Evolutionary conservation across 1,139 yeast genomes (phyloP).

Genomic region (Arxiozyma slooffiae): DNA sequence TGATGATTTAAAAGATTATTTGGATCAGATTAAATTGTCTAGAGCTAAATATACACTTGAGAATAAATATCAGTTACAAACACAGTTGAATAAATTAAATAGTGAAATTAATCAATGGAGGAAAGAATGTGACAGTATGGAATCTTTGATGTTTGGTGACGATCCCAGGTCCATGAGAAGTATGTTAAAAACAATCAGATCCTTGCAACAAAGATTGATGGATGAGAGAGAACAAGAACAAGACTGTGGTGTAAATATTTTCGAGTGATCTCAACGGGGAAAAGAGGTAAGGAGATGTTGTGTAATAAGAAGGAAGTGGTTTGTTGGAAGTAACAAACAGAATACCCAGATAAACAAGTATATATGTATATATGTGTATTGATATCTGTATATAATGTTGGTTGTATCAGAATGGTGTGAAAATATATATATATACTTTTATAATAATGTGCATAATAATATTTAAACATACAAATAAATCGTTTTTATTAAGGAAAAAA

Average conservation of each 20-base stretch:
- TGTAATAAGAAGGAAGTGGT: background rate
- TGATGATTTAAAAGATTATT: slow-evolving; percentile 11
- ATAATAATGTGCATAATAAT: too few relatives aligned
- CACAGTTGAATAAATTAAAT: slow-evolving; percentile 15
- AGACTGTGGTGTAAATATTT: background rate
- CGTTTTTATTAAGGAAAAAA: too few relatives aligned
- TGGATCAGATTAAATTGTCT: slow-evolving; percentile 24
- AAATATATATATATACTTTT: too few relatives aligned
- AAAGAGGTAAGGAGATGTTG: too few relatives aligned
- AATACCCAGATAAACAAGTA: background rate
- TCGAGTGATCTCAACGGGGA: background rate
- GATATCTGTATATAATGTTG: background rate
- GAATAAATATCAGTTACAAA: slow-evolving; percentile 24
- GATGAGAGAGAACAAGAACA: slow-evolving; percentile 1
- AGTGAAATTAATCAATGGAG: slow-evolving; percentile 27
- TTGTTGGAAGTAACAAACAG: background rate
- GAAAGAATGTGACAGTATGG: slow-evolving; percentile 26
- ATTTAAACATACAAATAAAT: too few relatives aligned
- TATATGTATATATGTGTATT: too few relatives aligned
- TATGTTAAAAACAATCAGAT: slow-evolving; percentile 15
- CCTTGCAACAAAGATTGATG: background rate
- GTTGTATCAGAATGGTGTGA: background rate
- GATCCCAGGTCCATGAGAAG: slow-evolving; percentile 23
- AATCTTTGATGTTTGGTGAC: slow-evolving; percentile 27
- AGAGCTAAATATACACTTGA: slow-evolving; percentile 27